Conservation (phyloP, 306 rosid genomes). For the Astragalus membranaceus region DNA sequence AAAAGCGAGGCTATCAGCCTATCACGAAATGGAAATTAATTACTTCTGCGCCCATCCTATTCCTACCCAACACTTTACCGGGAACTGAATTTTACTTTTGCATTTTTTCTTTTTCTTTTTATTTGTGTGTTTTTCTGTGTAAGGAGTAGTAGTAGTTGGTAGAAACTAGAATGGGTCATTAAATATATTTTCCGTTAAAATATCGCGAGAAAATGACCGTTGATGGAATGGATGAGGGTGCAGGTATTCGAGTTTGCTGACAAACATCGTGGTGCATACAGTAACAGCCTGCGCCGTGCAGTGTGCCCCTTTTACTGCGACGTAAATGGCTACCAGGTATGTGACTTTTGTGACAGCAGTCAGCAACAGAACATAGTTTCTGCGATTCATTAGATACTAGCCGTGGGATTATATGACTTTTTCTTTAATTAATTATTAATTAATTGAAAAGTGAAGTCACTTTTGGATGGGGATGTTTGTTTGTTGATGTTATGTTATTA, state of each 20-base stretch:
- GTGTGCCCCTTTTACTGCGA: constrained; percentile 97
- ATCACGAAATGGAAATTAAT: constrained; percentile 8
- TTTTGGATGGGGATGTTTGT: no score
- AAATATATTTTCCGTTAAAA: constrained; percentile 25
- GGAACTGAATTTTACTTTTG: constrained; percentile 12
- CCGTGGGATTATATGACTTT: constrained; percentile 34
- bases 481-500: constrained; percentile 22
- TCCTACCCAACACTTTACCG: constrained; percentile 16
- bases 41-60: constrained; percentile 8
- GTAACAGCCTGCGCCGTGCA: constrained; percentile 61
- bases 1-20: not conserved
- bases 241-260: constrained; percentile 97
- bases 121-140: not conserved
- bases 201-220: constrained; percentile 44
- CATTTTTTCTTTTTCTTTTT: not conserved
- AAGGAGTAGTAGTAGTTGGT: not conserved
- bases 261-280: constrained; percentile 91
- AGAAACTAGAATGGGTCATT: not conserved
- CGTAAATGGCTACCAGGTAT: constrained; percentile 86
- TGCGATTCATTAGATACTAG: not conserved
- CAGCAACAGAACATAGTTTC: not conserved
- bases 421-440: not conserved
- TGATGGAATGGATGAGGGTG: constrained; percentile 19
- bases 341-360: not conserved
- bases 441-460: not conserved